Evolutionary conservation across 148 eudicot species (phyloP).

Genomic region (Linanthus parryae): DNA sequence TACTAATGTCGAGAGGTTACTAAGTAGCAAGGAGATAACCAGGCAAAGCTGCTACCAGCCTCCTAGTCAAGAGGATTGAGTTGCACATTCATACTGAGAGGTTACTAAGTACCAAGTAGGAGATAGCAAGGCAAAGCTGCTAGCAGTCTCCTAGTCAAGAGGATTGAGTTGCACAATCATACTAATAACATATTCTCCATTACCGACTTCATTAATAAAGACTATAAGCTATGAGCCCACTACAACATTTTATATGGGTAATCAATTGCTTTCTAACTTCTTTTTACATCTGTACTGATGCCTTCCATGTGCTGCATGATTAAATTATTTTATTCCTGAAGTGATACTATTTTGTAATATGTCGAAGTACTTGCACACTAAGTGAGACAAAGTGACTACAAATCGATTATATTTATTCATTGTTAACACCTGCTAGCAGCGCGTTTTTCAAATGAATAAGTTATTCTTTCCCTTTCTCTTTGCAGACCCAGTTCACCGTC

Average conservation of each 20-base stretch:
- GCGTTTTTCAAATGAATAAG: neutral
- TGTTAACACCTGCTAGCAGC: neutral
- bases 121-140: too few species aligned
- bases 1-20: too few species aligned
- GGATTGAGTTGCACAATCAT: neutral
- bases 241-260: neutral
- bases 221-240: neutral
- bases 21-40: too few species aligned
- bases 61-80: too few species aligned
- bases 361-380: neutral
- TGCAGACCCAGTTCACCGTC: conserved; percentile 2
- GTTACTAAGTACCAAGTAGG: too few species aligned
- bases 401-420: neutral
- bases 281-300: conserved; percentile 6
- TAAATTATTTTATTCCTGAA: conserved; percentile 6
- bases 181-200: neutral
- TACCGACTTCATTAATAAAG: neutral
- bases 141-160: too few species aligned
- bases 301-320: conserved; percentile 19
- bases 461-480: too few species aligned
- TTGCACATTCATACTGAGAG: too few species aligned
- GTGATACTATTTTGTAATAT: neutral
- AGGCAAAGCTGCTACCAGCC: too few species aligned
- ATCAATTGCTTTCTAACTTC: neutral
- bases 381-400: conserved; percentile 3